Conservation (phyloP, 345 rosid species). For the Boechera divaricarpa region DNA sequence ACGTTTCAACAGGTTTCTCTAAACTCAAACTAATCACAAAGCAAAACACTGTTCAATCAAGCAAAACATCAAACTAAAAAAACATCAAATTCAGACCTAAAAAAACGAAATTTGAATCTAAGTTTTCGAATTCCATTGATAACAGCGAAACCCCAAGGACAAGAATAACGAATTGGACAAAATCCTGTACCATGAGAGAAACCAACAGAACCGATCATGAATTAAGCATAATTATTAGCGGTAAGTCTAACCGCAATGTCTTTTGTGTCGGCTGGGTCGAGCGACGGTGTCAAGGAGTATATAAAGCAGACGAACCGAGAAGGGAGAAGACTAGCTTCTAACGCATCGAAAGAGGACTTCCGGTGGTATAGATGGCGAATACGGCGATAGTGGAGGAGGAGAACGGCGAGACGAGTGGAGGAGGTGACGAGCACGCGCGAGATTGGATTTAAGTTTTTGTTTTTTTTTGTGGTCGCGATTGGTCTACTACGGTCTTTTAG, state of each 20-base stretch:
- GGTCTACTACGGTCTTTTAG: not conserved
- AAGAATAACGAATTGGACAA: not conserved
- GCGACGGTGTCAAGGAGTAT: not conserved
- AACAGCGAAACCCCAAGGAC: not conserved
- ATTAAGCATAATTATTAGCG: not conserved
- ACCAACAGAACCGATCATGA: not conserved
- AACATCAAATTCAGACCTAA: constrained; percentile 26
- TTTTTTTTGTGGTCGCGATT: not conserved
- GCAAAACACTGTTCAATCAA: not conserved
- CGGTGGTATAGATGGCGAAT: constrained; percentile 14
- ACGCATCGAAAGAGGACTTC: constrained; percentile 19
- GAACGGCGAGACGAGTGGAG: not conserved
- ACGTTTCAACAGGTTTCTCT: not conserved
- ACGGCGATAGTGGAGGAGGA: constrained; percentile 17
- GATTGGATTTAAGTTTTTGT: not conserved
- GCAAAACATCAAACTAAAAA: not conserved
- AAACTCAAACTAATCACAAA: constrained; percentile 13
- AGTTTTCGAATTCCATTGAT: not conserved
- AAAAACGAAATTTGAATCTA: not conserved
- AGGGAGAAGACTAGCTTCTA: not conserved
- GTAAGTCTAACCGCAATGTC: not conserved
- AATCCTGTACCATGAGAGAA: not conserved
- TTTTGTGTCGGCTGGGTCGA: not conserved
- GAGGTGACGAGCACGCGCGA: not conserved
- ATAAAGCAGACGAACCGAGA: not conserved